These are phyloP conservation scores for Lathyrus oleraceus DNA, from an alignment of 306 rosid genomes.

Conservation along the genomic window DNA sequence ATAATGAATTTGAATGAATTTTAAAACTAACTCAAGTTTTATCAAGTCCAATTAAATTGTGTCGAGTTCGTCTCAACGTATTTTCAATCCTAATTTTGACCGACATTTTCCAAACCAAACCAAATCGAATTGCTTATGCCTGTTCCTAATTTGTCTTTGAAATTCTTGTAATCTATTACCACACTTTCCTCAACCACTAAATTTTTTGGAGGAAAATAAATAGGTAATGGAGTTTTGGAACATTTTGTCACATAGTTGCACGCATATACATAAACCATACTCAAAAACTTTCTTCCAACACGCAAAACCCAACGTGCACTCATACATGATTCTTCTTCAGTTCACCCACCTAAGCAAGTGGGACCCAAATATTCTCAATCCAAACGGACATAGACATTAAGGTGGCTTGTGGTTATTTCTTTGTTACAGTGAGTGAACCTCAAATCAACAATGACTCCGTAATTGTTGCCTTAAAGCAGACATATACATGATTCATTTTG, in stretches of 20 bases:
- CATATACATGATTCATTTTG: conserved; percentile 29
- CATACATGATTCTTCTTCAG: conserved; percentile 59
- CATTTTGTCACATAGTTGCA: conserved; percentile 35
- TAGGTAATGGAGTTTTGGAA: conserved; percentile 35
- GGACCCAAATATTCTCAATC: conserved; percentile 44
- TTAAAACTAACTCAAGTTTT: too few species aligned
- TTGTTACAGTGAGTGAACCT: conserved; percentile 42
- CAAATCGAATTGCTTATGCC: too few species aligned
- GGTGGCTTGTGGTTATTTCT: conserved; percentile 30
- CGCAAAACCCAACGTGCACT: conserved; percentile 85
- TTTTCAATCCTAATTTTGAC: too few species aligned
- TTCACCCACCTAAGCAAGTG: conserved; percentile 33
- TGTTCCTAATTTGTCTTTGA: neutral
- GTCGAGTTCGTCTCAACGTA: too few species aligned
- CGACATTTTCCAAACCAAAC: too few species aligned
- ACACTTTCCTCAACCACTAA: conserved; percentile 33
- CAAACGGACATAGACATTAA: conserved; percentile 2
- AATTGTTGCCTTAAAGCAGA: neutral
- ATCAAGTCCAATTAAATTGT: too few species aligned
- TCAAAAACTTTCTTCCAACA: conserved; percentile 66
- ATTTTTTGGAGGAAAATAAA: conserved; percentile 46
- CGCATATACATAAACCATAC: conserved; percentile 45
- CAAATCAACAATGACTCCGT: neutral
- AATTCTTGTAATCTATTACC: conserved; percentile 6
- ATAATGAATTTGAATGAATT: too few species aligned